Evolutionary conservation across 768 basidiomycete genomes (phyloP), one percentile per base, ranked within the genome.

Genomic region (Phlegmacium glaucopus): DNA sequence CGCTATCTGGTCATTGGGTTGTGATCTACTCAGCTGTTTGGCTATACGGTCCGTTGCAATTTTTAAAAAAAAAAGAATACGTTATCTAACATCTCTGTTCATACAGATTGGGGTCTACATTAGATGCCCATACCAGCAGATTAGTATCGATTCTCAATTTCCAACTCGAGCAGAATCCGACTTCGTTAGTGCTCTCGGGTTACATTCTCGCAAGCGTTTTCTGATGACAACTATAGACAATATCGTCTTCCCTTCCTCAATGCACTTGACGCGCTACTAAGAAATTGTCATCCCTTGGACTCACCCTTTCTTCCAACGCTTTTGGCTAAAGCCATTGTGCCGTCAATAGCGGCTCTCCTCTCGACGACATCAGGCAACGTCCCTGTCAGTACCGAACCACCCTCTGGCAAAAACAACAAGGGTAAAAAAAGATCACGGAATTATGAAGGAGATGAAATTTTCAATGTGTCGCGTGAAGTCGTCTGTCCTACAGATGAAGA

Each of bases 401-500:
- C 54, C 12, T 46, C 54, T 39, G 66, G 56, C 10, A 71, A 66
- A 49, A 69, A 58, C 11, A 80, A 72, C 59, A 82, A 80, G 55
- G 77, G 79, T 45, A 90, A 82, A 62, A 92, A 88, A 61, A 72
- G 84, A 39, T 73, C 76, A 15, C 77, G 82, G 16, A 82, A 75
- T 10, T 90, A 82, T 53, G 87, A 91, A 63, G 87, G 80, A 9
- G 88, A 88, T 45, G 87, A 86, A 56, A 67, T 85, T 5, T 82
- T 93, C 63, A 79, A 75, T 44, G 56, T 66, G 7, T 61, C 73
- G 2, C 69, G 70, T 38, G 62, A 72, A 38, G 68, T 77, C 7
- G 54, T 82, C 15, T 86, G 78, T 56, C 63, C 72, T 1, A 76
- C 74, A 0, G 42, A 47, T 3, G 72, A 72, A 25, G 83, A 87